phyloP scores from a whole-genome alignment of 1,284 basidiomycete species.

The Cutaneotrichosporon sp. region DNA sequence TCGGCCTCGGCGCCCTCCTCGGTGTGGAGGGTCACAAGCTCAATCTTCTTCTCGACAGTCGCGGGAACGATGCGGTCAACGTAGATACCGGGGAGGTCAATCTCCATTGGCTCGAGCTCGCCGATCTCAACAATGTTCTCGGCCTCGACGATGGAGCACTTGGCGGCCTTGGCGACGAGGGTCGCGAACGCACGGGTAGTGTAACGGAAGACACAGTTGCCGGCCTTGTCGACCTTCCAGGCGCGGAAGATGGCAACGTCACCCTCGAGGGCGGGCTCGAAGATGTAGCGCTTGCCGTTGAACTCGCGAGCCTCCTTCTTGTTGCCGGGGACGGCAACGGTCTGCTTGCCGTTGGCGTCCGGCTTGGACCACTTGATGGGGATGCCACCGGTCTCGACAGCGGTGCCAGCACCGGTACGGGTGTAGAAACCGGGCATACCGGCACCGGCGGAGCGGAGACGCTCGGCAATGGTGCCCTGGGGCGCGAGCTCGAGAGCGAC shows the following conservation, averaged over 20 bases:
- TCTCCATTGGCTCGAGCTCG: conserved; percentile 71
- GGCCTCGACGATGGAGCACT: conserved; percentile 87
- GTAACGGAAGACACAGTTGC: conserved; percentile 81
- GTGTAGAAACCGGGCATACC: conserved; percentile 97
- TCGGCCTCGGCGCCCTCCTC: conserved; percentile 19
- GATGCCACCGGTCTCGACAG: conserved; percentile 66
- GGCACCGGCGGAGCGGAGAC: conserved; percentile 83
- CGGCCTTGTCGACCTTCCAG: conserved; percentile 91
- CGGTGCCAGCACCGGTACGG: conserved; percentile 83
- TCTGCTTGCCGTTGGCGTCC: conserved; percentile 37
- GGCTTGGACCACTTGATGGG: conserved; percentile 50
- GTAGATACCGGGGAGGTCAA: conserved; percentile 78
- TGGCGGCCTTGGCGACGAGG: conserved; percentile 83
- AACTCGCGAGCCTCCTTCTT: conserved; percentile 76
- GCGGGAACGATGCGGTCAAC: conserved; percentile 80
- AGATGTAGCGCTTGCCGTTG: conserved; percentile 73
- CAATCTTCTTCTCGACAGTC: conserved; percentile 72
- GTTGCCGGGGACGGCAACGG: conserved; percentile 62
- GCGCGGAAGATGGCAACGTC: conserved; percentile 87
- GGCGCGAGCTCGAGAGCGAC: conserved; percentile 83
- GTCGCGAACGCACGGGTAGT: conserved; percentile 83
- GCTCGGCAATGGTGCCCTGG: conserved; percentile 87
- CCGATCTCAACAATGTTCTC: conserved; percentile 88
- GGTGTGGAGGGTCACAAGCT: conserved; percentile 58
- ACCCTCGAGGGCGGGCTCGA: conserved; percentile 80